Evolutionary conservation across 805 yeast species (phyloP).

Genomic region (Isabelozyma pseudorhagii): DNA sequence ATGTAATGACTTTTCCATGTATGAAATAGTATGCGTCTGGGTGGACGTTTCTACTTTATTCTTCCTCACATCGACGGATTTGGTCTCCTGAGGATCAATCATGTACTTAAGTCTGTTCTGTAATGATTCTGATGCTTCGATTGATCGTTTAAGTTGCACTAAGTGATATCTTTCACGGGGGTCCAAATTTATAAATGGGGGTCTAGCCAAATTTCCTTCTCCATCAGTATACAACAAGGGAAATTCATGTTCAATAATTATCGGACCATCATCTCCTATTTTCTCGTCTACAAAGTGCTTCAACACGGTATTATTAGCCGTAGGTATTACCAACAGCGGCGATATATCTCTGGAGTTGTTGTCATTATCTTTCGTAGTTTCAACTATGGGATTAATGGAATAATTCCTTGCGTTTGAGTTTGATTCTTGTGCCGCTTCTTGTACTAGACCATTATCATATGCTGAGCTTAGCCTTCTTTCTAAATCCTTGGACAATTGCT

Average conservation of each 20-base stretch:
- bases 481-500: slow-evolving; percentile 20
- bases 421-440: slow-evolving; percentile 7
- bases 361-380: neutral
- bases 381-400: slow-evolving; percentile 5
- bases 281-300: neutral
- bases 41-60: slow-evolving; percentile 40
- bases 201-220: slow-evolving; percentile 37
- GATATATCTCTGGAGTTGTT: neutral
- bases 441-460: slow-evolving; percentile 11
- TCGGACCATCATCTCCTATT: slow-evolving; percentile 5
- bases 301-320: neutral
- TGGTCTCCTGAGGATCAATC: slow-evolving; percentile 40
- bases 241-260: slow-evolving; percentile 27
- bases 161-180: slow-evolving; percentile 42
- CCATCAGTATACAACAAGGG: slow-evolving; percentile 34
- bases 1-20: slow-evolving; percentile 23
- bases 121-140: slow-evolving; percentile 33
- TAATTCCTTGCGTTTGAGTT: neutral
- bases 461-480: slow-evolving; percentile 25
- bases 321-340: neutral
- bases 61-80: slow-evolving; percentile 9
- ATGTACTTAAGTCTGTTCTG: slow-evolving; percentile 34
- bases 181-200: slow-evolving; percentile 43
- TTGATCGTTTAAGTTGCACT: slow-evolving; percentile 35
- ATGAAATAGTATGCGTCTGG: slow-evolving; percentile 35